Conservation (phyloP, 768 basidiomycete genomes). For the Leccinellum rugosiceps region DNA sequence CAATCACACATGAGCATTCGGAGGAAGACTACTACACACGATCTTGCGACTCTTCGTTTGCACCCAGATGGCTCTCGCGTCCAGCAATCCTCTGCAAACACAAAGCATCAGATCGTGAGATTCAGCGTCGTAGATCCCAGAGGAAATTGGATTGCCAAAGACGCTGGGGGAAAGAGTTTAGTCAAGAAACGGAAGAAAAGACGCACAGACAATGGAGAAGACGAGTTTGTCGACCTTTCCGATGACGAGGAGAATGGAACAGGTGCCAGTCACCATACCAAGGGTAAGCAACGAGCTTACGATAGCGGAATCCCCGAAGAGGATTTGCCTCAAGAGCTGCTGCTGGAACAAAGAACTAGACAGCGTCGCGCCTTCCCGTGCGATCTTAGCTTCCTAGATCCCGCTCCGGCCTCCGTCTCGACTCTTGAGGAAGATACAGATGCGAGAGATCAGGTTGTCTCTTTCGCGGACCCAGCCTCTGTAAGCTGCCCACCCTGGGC, state of each 20-base stretch:
- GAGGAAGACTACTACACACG: slow-evolving; percentile 55
- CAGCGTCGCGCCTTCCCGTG: slow-evolving; percentile 45
- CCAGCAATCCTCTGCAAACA: slow-evolving; percentile 39
- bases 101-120: slow-evolving; percentile 32
- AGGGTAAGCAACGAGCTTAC: slow-evolving; percentile 26
- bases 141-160: slow-evolving; percentile 65
- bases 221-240: slow-evolving; percentile 22
- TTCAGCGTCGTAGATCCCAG: slow-evolving; percentile 42
- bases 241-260: slow-evolving; percentile 21
- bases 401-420: slow-evolving; percentile 16
- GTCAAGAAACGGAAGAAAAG: slow-evolving; percentile 37
- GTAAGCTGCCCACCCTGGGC: slow-evolving; percentile 34
- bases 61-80: slow-evolving; percentile 65
- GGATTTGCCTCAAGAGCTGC: slow-evolving; percentile 11
- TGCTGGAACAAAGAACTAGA: slow-evolving; percentile 26
- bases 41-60: slow-evolving; percentile 60
- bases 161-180: slow-evolving; percentile 53
- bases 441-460: slow-evolving; percentile 8
- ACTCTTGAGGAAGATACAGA: slow-evolving; percentile 9
- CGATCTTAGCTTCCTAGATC: slow-evolving; percentile 55
- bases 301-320: slow-evolving; percentile 8
- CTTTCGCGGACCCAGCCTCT: slow-evolving; percentile 44
- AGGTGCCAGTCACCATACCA: slow-evolving; percentile 6
- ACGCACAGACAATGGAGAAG: slow-evolving; percentile 24
- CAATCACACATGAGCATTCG: slow-evolving; percentile 29